Conservation (phyloP, 2,329 filamentous ascomycete species). For the Lachnellula suecica region DNA sequence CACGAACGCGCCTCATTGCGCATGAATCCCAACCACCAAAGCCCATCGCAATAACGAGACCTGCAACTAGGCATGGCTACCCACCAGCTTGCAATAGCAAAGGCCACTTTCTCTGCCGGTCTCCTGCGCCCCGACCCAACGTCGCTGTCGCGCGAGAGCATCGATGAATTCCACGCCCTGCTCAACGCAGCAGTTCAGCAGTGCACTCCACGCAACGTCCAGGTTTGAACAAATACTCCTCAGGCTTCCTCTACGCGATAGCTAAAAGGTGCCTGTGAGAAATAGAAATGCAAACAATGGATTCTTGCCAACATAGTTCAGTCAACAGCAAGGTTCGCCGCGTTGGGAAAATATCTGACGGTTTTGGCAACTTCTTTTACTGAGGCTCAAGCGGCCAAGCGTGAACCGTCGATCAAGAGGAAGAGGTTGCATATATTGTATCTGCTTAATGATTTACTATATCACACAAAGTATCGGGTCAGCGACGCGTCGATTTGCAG, state of each 20-base stretch:
- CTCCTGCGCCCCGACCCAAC: slow-evolving; percentile 74
- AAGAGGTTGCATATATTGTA: slow-evolving; percentile 76
- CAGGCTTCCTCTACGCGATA: slow-evolving; percentile 31
- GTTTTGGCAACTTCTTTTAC: slow-evolving; percentile 63
- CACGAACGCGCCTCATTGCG: neutral
- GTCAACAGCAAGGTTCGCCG: slow-evolving; percentile 63
- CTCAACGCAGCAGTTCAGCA: slow-evolving; percentile 64
- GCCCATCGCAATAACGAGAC: slow-evolving; percentile 1
- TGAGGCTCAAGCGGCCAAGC: slow-evolving; percentile 34
- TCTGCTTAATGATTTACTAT: slow-evolving; percentile 74
- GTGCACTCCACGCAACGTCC: slow-evolving; percentile 80
- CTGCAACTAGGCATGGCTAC: slow-evolving; percentile 52
- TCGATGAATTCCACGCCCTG: slow-evolving; percentile 66
- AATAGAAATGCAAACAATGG: slow-evolving; percentile 87
- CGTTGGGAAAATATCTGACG: slow-evolving; percentile 74
- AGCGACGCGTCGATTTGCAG: slow-evolving; percentile 51
- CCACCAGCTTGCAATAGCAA: slow-evolving; percentile 73
- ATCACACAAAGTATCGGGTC: slow-evolving; percentile 60
- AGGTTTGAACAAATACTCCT: slow-evolving; percentile 63
- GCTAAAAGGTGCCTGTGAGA: slow-evolving; percentile 38
- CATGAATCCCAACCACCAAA: neutral
- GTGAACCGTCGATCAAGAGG: slow-evolving; percentile 59
- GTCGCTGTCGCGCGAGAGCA: slow-evolving; percentile 65
- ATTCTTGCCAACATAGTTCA: slow-evolving; percentile 69
- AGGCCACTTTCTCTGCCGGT: slow-evolving; percentile 72